Evolutionary conservation across 169 alveolate genomes (phyloP), one percentile per base, ranked within the genome.

Genomic region (Cryptosporidium ryanae): DNA sequence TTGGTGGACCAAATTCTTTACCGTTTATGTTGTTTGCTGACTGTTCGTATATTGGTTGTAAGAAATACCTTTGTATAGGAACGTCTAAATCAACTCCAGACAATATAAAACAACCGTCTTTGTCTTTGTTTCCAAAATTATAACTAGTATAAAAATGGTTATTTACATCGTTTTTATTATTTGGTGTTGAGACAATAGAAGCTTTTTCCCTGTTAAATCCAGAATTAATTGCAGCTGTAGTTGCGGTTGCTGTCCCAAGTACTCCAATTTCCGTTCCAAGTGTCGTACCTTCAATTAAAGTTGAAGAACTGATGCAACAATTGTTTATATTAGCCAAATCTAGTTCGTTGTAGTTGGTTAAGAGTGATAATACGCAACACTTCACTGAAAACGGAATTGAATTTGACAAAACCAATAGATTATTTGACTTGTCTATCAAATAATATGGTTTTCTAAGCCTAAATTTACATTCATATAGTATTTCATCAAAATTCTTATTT

Each of bases 11-110:
- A 76, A 76, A 57, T 25, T 18, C 21, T 10, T 46, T 27, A 13
- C 63, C 46, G 17, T 54, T 27, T n/a, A 29, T 2, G 1, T 18
- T n/a, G 15, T 18, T 32, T n/a, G 13, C 23, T n/a, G 87, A 70
- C 49, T 76, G 87, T 25, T 76, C 87, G 59, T 76, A 76, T 38
- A 76, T 76, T 32, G 87, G 49, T 23, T 43, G 38, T 59, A 76
- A 59, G 10, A 25, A 29, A 23, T 76, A 76, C 38, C 87, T 55
- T 59, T 76, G 87, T 23, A 76, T 55, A 10, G 66, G 65, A 31
- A 46, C 25, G 21, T 68, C 66, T 7, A 23, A 23, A 32, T 21
- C n/a, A 2, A 68, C 8, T 31, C 46, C 31, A 43, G 46, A 34
- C 49, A 13, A 50, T 49, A 68, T 49, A 0, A 38, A 27, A n/a